Evolutionary conservation across 2,329 filamentous ascomycete genomes (phyloP).

Genomic region (Neonectria neomacrospora): DNA sequence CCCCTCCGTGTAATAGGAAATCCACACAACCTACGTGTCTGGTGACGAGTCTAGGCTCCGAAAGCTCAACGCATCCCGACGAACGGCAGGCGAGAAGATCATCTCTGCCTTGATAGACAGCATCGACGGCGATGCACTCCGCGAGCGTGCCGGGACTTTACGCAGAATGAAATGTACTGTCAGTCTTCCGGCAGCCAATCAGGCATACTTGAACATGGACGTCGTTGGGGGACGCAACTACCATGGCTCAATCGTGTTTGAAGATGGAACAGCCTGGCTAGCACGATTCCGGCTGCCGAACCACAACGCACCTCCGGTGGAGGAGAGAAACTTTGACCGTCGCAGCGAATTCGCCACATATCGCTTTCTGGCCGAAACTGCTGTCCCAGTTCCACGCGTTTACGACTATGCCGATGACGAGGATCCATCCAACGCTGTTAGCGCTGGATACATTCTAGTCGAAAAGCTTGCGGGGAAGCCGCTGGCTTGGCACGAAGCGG

Average conservation of each 20-base stretch:
- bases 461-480: constrained; percentile 22
- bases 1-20: background rate
- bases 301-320: constrained; percentile 28
- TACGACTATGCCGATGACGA: constrained; percentile 28
- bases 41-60: too few species aligned
- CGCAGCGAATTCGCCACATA: constrained; percentile 31
- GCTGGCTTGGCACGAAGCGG: constrained; percentile 21
- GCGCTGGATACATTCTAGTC: constrained; percentile 3
- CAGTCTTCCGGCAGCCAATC: too few species aligned
- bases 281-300: constrained; percentile 32
- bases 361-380: constrained; percentile 26
- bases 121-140: too few species aligned
- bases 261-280: constrained; percentile 30
- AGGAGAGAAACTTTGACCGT: constrained; percentile 30
- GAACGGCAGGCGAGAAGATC: too few species aligned
- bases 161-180: too few species aligned
- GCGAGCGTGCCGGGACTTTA: too few species aligned
- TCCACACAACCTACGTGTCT: too few species aligned
- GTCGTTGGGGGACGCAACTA: too few species aligned
- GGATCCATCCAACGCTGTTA: background rate
- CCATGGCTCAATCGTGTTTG: background rate
- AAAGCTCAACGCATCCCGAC: too few species aligned
- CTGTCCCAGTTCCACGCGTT: constrained; percentile 28
- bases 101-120: too few species aligned
- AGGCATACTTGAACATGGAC: too few species aligned